Evolutionary conservation across 2,329 filamentous ascomycete species (phyloP), one percentile per base, ranked within the genome.

Genomic region (Trichoderma asperellum): DNA sequence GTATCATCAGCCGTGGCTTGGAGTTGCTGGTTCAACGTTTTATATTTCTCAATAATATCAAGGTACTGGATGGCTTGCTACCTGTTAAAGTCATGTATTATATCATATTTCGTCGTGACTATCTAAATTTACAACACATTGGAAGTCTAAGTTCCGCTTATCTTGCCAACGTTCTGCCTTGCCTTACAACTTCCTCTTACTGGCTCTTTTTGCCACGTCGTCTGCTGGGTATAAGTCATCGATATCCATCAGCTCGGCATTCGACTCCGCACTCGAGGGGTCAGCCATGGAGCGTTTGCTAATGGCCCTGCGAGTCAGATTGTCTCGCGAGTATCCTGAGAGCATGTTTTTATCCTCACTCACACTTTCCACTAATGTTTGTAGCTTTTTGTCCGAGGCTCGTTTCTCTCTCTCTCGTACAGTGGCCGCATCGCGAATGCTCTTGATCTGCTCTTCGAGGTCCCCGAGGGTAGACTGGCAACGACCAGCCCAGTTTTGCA

Each of bases 401-500:
- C 81, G 77, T 61, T 85, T 83, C 59, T 86, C 84, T 12, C 78
- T 82, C 52, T 86, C 84, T 18, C 88, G 83, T 59, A 81, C 78
- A 34, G 83, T 80, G 1, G 91, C 91, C 1, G 84, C 82, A 1
- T 80, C 79, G 73, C 88, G 89, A 71, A 97, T 89, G 37, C 80
- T 83, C 16, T 84, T 84, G 68, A 97, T 92, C 78, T 97, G 91
- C 1, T 83, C 82, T 72, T 97, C 93, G 4, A 99, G 87, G 35
- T 91, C 91, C 0, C 81, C 82, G 2, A 97, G 88, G 1, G 93
- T 92, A 4, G 84, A 81, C 6, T 88, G 87, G 82, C 95, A 98
- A 70, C 94, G 89, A n/a, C 81, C 83, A 64, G 91, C 89, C 95
- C 95, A 99, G 68, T 86, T 85, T 35, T 85, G 84, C 12, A 99